Percentiles rank a stretch among this genome's conserved stretches.
Conservation (phyloP, 176 grass and related monocot species). For the Otatea glauca region DNA sequence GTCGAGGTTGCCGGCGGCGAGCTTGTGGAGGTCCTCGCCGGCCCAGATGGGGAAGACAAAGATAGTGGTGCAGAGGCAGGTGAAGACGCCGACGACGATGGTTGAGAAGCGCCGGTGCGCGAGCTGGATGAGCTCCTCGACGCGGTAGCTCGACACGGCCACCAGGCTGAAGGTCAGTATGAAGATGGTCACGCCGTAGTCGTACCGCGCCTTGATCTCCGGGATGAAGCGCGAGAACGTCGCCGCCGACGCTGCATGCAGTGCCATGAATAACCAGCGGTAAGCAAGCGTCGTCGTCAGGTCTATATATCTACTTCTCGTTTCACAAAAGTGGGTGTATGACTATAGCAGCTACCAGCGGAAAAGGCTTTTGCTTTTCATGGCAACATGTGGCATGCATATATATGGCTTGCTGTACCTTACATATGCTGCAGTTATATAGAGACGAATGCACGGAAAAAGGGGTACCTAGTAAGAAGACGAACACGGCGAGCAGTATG, state of each 20-base stretch:
- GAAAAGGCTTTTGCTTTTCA: neutral
- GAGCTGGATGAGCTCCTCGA: conserved; percentile 69
- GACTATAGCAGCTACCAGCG: neutral
- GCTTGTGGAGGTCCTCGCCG: conserved; percentile 83
- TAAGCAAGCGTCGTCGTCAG: neutral
- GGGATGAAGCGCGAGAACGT: conserved; percentile 97
- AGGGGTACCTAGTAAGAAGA: conserved; percentile 72
- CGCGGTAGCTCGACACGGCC: conserved; percentile 90
- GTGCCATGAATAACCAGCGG: neutral
- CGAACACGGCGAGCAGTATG: conserved; percentile 68
- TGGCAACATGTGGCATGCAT: neutral
- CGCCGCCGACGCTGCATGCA: conserved; percentile 63
- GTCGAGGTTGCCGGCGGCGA: conserved; percentile 61
- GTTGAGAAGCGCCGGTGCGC: conserved; percentile 84
- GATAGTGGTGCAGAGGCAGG: conserved; percentile 74
- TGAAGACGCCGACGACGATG: conserved; percentile 71
- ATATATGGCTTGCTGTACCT: too few species aligned
- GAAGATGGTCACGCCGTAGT: conserved; percentile 95
- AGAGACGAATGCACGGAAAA: neutral
- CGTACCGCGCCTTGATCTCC: conserved; percentile 88
- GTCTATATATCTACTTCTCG: neutral
- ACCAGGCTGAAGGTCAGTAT: conserved; percentile 97
- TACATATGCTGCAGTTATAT: too few species aligned
- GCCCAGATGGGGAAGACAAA: conserved; percentile 85
- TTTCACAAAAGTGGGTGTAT: neutral